Conservation (phyloP, 768 basidiomycete species). For the Lentinus tigrinus region DNA sequence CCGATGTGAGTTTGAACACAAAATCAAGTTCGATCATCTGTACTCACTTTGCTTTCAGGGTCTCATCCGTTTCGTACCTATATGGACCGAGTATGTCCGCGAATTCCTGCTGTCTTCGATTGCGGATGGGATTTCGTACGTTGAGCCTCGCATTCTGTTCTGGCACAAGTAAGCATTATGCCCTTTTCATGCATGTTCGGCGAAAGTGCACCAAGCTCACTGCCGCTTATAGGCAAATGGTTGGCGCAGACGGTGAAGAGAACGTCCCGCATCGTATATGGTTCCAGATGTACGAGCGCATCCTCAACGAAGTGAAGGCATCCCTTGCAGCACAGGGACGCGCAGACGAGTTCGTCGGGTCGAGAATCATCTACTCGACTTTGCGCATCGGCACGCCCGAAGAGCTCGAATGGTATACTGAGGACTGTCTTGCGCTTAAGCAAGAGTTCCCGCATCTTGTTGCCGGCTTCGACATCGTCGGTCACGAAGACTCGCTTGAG, state of each 20-base stretch:
- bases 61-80: slow-evolving; percentile 49
- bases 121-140: slow-evolving; percentile 70
- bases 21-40: background rate
- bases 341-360: slow-evolving; percentile 63
- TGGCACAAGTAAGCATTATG: slow-evolving; percentile 41
- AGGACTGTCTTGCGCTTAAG: slow-evolving; percentile 73
- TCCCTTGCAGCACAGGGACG: slow-evolving; percentile 52
- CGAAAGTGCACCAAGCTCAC: background rate
- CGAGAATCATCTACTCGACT: slow-evolving; percentile 73
- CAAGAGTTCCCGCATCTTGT: slow-evolving; percentile 74
- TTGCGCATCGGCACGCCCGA: slow-evolving; percentile 54
- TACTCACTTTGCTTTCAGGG: slow-evolving; percentile 22
- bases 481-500: slow-evolving; percentile 59
- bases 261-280: slow-evolving; percentile 60
- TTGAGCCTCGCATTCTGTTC: slow-evolving; percentile 71
- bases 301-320: slow-evolving; percentile 51
- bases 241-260: slow-evolving; percentile 53
- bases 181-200: background rate
- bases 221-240: slow-evolving; percentile 45
- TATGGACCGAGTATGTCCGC: slow-evolving; percentile 59
- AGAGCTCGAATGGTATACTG: slow-evolving; percentile 62
- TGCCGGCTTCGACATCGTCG: slow-evolving; percentile 80
- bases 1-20: slow-evolving; percentile 36
- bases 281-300: slow-evolving; percentile 51
- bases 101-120: slow-evolving; percentile 62